Evolutionary conservation across 1,139 yeast species (phyloP).

Genomic region (Yamadazyma mexicana): DNA sequence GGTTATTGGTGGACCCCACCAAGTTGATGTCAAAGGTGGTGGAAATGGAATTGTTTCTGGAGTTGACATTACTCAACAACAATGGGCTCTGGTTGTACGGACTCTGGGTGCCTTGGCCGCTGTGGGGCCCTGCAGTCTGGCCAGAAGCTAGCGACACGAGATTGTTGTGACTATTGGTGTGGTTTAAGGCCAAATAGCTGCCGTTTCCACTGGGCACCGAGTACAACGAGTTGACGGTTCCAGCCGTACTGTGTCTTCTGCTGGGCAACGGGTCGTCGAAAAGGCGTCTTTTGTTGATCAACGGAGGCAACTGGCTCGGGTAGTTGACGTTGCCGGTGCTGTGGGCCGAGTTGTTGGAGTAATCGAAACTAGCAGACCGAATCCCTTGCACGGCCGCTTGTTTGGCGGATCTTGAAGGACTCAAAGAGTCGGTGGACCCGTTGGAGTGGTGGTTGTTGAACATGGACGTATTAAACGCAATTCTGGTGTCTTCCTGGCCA

Average conservation of each 20-base stretch:
- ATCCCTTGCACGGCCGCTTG: slow-evolving; percentile 1
- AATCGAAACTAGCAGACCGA: slow-evolving; percentile 38
- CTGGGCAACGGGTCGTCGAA: slow-evolving; percentile 26
- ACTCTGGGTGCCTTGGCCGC: slow-evolving; percentile 8
- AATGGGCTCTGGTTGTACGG: slow-evolving; percentile 26
- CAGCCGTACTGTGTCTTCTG: slow-evolving; percentile 33
- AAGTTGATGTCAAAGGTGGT: slow-evolving; percentile 31
- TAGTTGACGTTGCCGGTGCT: slow-evolving; percentile 2
- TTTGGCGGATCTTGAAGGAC: slow-evolving; percentile 10
- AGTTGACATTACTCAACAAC: slow-evolving; percentile 26
- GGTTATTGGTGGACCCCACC: slow-evolving; percentile 25
- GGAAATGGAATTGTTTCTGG: slow-evolving; percentile 39
- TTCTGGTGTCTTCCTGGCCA: slow-evolving; percentile 14
- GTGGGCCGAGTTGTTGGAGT: slow-evolving; percentile 12
- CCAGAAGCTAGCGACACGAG: slow-evolving; percentile 4
- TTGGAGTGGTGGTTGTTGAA: slow-evolving; percentile 20
- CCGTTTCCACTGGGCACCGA: slow-evolving; percentile 16
- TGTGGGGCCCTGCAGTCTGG: slow-evolving; percentile 3
- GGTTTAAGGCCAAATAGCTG: slow-evolving; percentile 14
- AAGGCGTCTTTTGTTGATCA: slow-evolving; percentile 28
- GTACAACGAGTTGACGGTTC: slow-evolving; percentile 16
- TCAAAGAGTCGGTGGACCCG: slow-evolving; percentile 9
- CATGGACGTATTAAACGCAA: slow-evolving; percentile 42
- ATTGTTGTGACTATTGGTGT: slow-evolving; percentile 5
- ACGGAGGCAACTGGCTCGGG: slow-evolving; percentile 21